Evolutionary conservation across 805 yeast genomes (phyloP), one percentile per base, ranked within the genome.

Genomic region (Saccharomyces paradoxus): DNA sequence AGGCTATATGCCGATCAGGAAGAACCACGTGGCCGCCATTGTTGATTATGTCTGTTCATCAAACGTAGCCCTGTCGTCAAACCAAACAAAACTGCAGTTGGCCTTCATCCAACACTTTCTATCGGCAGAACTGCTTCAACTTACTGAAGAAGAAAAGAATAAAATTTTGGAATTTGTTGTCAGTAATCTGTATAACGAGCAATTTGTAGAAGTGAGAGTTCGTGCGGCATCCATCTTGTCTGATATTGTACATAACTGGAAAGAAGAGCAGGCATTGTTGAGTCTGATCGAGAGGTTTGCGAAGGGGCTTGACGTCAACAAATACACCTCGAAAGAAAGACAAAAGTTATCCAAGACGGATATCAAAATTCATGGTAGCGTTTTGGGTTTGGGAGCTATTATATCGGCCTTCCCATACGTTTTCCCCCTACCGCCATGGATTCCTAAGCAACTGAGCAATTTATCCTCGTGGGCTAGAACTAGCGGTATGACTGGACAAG

Each of bases 341-440:
- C 63, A 67, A 51, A 75, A 73, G 3, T 58, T 77, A 6, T 61
- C 79, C 2, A 64, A 67, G 46, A 75, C 75, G 21, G 65, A 73
- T 10, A 72, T 79, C 6, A 69, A 71, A 2, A 71, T 89, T 3
- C 98, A 92, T 66, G 96, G 95, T 2, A 89, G 96, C 1, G 83
- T 91, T 0, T 72, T 94, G 26, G 98, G 97, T 0, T 72, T 92
- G 1, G 96, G 97, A 8, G 88, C 97, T 0, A 72, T 92, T 47
- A 81, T 94, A 1, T 83, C 84, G 49, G 97, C 98, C 0, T 94
- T 87, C 71, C 92, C 98, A 1, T 94, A 90, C 63, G 74, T 77
- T 2, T 86, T 96, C 0, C 99, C 99, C 0, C 91, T 96, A 1
- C 98, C 99, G 0, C 53, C 60, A 28, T 94, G 97, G 97, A 77